A percentile compares a stretch with the other conserved stretches of the same genome.
Conservation (phyloP, 345 rosid species). For the rapeseed (Brassica napus) region Da-Ae NC_063452.1:52109001-52109500, state of each 20-base stretch:
- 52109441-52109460: background rate
- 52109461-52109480: constrained; percentile 22
- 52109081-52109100: background rate
- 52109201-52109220: background rate
- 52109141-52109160: background rate
- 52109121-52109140: background rate
- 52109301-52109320: constrained; percentile 26
- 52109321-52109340: constrained; percentile 55
- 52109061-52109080: constrained; percentile 7
- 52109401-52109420: constrained; percentile 12
- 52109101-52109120: background rate
- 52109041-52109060: background rate
- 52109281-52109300: constrained; percentile 17
- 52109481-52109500: background rate
- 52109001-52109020: background rate
- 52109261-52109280: constrained; percentile 8
- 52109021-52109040: background rate
- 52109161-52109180: background rate
- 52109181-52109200: background rate
- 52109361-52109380: constrained; percentile 50
- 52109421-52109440: background rate
- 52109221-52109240: background rate
- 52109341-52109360: constrained; percentile 58
- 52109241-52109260: background rate
- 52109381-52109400: constrained; percentile 14